Conservation (phyloP, 371 early-diverging fungal genomes). For the Dichotomocladium elegans region DNA sequence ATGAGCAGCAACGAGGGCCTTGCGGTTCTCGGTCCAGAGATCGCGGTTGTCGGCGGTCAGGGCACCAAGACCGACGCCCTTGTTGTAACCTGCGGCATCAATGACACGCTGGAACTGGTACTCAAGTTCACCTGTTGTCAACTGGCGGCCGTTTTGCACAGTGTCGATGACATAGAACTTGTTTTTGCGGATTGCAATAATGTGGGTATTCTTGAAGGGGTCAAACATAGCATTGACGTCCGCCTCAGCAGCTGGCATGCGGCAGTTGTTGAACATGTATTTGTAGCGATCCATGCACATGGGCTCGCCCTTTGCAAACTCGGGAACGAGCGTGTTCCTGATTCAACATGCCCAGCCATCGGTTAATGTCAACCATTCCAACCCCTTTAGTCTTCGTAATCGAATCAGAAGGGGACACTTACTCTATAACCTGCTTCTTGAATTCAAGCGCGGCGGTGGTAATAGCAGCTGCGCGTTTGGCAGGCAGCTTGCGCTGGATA, state of each 20-base stretch:
- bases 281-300: constrained; percentile 91
- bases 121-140: constrained; percentile 85
- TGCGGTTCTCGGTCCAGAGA: constrained; percentile 79
- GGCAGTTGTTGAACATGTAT: constrained; percentile 95
- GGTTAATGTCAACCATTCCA: background rate
- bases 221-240: constrained; percentile 80
- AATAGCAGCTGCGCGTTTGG: constrained; percentile 85
- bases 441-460: constrained; percentile 86
- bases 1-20: constrained; percentile 59
- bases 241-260: constrained; percentile 81
- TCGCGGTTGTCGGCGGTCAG: constrained; percentile 93
- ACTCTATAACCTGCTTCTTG: constrained; percentile 74
- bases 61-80: constrained; percentile 77
- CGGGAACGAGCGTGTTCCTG: constrained; percentile 79
- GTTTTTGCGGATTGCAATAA: constrained; percentile 87
- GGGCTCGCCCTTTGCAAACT: constrained; percentile 74
- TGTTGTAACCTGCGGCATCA: constrained; percentile 67
- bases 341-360: background rate
- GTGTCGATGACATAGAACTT: constrained; percentile 82
- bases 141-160: constrained; percentile 70
- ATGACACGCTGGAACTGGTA: constrained; percentile 73
- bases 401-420: constrained; percentile 10
- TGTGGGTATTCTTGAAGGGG: constrained; percentile 76
- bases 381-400: background rate
- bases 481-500: constrained; percentile 66